Conservation (phyloP, 192 early-diverging fungal species). For the Coemansia sp. region DNA sequence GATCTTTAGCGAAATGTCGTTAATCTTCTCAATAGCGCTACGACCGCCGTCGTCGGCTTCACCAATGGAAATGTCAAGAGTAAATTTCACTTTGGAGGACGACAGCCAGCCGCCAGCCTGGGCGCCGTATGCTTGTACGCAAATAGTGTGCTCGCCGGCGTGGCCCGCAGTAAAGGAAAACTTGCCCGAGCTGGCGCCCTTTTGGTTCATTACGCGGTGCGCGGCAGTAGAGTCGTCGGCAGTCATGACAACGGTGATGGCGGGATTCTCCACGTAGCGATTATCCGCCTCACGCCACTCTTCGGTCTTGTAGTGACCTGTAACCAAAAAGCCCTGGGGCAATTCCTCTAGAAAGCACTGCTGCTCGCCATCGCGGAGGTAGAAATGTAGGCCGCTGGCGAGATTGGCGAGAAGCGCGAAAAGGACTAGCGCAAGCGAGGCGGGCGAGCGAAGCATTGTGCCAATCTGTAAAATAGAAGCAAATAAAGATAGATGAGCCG, state of each 20-base stretch:
- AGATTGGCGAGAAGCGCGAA: slow-evolving; percentile 18
- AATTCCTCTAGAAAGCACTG: slow-evolving; percentile 96
- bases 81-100: slow-evolving; percentile 48
- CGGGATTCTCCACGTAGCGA: slow-evolving; percentile 62
- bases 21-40: slow-evolving; percentile 50
- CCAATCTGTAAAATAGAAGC: background rate
- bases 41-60: slow-evolving; percentile 59
- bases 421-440: slow-evolving; percentile 25
- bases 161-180: slow-evolving; percentile 92
- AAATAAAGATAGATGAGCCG: background rate
- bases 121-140: slow-evolving; percentile 66
- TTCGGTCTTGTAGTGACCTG: slow-evolving; percentile 83
- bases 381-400: slow-evolving; percentile 79
- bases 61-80: slow-evolving; percentile 69
- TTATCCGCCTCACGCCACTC: slow-evolving; percentile 69
- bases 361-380: slow-evolving; percentile 83
- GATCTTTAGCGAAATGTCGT: slow-evolving; percentile 70
- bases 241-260: slow-evolving; percentile 65
- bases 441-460: slow-evolving; percentile 28
- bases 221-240: slow-evolving; percentile 63
- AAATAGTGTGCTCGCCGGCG: slow-evolving; percentile 89
- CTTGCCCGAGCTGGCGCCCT: slow-evolving; percentile 68
- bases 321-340: slow-evolving; percentile 82
- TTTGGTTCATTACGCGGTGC: slow-evolving; percentile 73
- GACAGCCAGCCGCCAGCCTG: slow-evolving; percentile 70